phyloP scores from a whole-genome alignment of 2,329 filamentous ascomycete genomes.

The Ophiostoma montium region DNA sequence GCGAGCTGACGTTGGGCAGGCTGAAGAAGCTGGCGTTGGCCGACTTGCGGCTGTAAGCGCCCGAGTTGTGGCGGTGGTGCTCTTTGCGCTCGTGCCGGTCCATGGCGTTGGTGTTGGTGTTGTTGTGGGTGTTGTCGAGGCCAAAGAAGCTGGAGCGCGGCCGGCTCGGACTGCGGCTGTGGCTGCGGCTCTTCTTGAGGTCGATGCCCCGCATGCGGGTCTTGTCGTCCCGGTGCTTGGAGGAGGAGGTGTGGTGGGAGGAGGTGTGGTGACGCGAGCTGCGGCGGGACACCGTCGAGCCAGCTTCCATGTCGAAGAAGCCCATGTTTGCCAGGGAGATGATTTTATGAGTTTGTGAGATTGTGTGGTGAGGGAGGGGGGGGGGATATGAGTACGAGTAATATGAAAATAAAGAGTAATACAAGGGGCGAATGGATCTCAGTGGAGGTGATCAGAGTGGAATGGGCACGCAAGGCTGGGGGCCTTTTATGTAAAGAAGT shows the following conservation, averaged over 20 bases:
- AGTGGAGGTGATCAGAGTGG: background rate
- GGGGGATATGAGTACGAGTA: too few species aligned
- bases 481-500: too few species aligned
- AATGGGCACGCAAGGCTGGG: too few species aligned
- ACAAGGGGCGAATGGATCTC: background rate
- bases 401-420: background rate
- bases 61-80: conserved; percentile 4
- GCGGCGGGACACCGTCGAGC: conserved; percentile 15
- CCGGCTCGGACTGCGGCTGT: conserved; percentile 20
- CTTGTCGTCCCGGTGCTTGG: conserved; percentile 14
- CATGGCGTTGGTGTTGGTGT: background rate
- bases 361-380: too few species aligned
- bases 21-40: conserved; percentile 29
- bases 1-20: conserved; percentile 28
- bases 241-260: conserved; percentile 12
- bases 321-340: conserved; percentile 17
- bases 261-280: conserved; percentile 13
- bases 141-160: conserved; percentile 14
- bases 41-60: conserved; percentile 6
- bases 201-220: conserved; percentile 12
- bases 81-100: conserved; percentile 5
- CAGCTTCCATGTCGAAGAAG: conserved; percentile 21
- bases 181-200: conserved; percentile 25
- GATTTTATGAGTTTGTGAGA: too few species aligned
- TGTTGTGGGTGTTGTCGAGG: conserved; percentile 7